These are phyloP conservation scores for Heracleum sosnowskyi DNA, from an alignment of 129 eudicot genomes.

Conservation along the genomic window DNA sequence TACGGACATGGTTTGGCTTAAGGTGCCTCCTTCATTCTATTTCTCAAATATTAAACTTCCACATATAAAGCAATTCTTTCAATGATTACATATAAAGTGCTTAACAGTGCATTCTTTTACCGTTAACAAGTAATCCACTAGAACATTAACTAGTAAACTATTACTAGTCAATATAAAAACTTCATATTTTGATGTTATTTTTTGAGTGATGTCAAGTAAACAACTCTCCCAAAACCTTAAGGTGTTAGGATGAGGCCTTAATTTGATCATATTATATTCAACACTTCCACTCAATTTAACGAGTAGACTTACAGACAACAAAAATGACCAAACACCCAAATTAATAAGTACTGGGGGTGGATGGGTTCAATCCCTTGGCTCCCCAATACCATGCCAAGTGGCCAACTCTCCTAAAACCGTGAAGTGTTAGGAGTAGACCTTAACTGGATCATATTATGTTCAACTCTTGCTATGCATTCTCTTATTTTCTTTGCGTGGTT, in stretches of 20 bases:
- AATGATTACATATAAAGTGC: background rate
- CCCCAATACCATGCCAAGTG: background rate
- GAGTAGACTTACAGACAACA: background rate
- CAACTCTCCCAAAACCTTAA: too few species aligned
- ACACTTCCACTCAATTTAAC: too few species aligned
- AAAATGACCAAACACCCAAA: background rate
- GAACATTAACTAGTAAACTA: background rate
- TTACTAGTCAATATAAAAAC: background rate
- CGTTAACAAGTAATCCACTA: background rate
- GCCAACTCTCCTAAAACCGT: background rate
- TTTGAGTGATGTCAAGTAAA: background rate
- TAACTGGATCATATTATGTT: background rate
- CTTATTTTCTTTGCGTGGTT: background rate
- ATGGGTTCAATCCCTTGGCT: background rate
- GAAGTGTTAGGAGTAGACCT: background rate
- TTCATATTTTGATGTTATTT: background rate
- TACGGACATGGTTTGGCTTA: conserved; percentile 97
- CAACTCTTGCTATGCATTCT: background rate
- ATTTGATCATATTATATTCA: too few species aligned
- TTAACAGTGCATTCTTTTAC: background rate
- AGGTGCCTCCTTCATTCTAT: conserved; percentile 38
- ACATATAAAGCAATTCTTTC: background rate
- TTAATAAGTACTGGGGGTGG: background rate
- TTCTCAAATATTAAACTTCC: background rate
- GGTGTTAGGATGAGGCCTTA: too few species aligned